Evolutionary conservation across 2,329 filamentous ascomycete genomes (phyloP).

Genomic region (Diplocarpon rosae): DNA sequence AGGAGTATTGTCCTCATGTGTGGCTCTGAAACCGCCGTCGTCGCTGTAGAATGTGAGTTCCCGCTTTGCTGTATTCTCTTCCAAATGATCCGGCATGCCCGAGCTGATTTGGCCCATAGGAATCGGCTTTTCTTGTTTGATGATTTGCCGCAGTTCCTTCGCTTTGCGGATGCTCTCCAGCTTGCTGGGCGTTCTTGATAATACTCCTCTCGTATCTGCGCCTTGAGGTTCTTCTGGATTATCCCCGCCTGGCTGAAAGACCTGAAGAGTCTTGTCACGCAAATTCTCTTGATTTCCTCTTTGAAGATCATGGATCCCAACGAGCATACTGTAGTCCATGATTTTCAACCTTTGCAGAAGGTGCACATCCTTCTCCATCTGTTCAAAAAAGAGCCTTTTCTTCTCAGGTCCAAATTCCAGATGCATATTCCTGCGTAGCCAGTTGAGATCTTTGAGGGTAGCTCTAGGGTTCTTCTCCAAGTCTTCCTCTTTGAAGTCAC

Average conservation of each 20-base stretch:
- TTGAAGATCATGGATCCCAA: conserved; percentile 84
- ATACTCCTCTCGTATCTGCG: conserved; percentile 36
- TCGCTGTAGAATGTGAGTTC: conserved; percentile 84
- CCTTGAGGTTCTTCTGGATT: conserved; percentile 40
- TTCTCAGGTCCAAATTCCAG: conserved; percentile 84
- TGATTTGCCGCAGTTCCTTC: conserved; percentile 79
- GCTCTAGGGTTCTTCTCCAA: conserved; percentile 81
- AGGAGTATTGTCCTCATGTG: conserved; percentile 74
- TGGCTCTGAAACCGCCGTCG: conserved; percentile 86
- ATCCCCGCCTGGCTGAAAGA: conserved; percentile 83
- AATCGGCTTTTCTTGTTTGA: conserved; percentile 87
- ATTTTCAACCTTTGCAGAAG: conserved; percentile 83
- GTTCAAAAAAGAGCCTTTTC: conserved; percentile 77
- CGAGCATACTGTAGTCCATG: conserved; percentile 95
- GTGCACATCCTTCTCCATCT: conserved; percentile 78
- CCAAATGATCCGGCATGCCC: conserved; percentile 83
- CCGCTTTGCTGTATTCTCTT: conserved; percentile 58
- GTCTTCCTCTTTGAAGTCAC: conserved; percentile 83
- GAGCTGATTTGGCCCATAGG: conserved; percentile 74
- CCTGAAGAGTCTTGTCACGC: conserved; percentile 76
- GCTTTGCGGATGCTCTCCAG: conserved; percentile 86
- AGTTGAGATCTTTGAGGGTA: conserved; percentile 94
- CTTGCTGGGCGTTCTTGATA: conserved; percentile 86
- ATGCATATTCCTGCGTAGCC: conserved; percentile 75
- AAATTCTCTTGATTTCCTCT: conserved; percentile 94